These are phyloP conservation scores for Phyllosticta capitalensis DNA, from an alignment of 2,329 filamentous ascomycete genomes.

Conservation along the genomic window DNA sequence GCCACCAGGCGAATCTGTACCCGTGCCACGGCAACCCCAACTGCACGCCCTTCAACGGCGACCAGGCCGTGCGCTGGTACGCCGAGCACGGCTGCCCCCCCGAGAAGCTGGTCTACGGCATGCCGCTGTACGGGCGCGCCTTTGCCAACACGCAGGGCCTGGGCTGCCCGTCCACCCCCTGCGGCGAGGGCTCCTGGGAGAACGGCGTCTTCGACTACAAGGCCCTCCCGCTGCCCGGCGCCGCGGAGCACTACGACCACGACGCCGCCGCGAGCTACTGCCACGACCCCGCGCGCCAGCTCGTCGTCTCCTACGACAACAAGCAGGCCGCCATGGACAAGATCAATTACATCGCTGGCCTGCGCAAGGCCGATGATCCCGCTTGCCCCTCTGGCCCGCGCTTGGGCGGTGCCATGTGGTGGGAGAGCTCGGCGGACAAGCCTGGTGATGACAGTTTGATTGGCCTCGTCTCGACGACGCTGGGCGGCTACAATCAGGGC, in stretches of 20 bases:
- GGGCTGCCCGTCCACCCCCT: constrained; percentile 58
- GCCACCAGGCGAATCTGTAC: constrained; percentile 75
- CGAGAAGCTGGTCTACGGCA: constrained; percentile 74
- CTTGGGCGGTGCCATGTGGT: constrained; percentile 93
- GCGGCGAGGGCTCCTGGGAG: constrained; percentile 78
- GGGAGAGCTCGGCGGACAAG: constrained; percentile 78
- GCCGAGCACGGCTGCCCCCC: constrained; percentile 48
- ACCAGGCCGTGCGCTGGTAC: constrained; percentile 63
- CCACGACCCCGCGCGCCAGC: constrained; percentile 54
- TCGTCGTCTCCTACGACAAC: constrained; percentile 70
- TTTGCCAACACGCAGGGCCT: constrained; percentile 71
- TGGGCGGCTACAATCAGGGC: constrained; percentile 31
- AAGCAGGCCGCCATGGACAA: constrained; percentile 58
- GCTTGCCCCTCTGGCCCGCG: not conserved
- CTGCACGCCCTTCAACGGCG: constrained; percentile 70
- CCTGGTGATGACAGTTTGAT: constrained; percentile 55
- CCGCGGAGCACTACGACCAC: constrained; percentile 54
- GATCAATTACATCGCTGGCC: constrained; percentile 56
- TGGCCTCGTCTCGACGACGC: constrained; percentile 26
- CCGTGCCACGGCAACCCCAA: constrained; percentile 46
- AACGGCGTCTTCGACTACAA: constrained; percentile 84
- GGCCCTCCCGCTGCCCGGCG: constrained; percentile 59
- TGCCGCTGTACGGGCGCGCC: constrained; percentile 84
- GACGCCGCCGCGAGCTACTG: constrained; percentile 64
- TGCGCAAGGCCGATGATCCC: constrained; percentile 35